Evolutionary conservation across 257 asterid genomes (phyloP).

Genomic region (Hygrophila difformis): DNA sequence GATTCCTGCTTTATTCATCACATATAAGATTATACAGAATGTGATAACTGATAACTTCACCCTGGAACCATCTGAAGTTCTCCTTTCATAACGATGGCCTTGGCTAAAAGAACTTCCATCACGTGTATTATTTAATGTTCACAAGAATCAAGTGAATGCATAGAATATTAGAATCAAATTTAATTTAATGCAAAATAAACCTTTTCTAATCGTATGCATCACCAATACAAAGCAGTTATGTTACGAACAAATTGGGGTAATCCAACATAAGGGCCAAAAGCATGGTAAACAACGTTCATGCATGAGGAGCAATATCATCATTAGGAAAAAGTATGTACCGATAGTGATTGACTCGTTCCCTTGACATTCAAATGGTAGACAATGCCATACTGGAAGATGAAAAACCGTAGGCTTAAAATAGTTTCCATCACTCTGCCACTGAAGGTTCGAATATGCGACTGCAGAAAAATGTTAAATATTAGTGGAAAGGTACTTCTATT

Average conservation of each 20-base stretch:
- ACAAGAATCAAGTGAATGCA: no score
- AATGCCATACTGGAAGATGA: constrained; percentile 70
- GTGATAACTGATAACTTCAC: no score
- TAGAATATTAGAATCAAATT: no score
- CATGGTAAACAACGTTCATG: no score
- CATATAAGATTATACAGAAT: no score
- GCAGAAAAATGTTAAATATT: constrained; percentile 26
- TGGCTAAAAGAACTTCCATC: neutral
- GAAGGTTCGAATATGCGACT: constrained; percentile 89
- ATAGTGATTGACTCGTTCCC: constrained; percentile 59
- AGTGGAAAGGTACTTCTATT: neutral
- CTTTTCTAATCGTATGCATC: no score
- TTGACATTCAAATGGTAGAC: constrained; percentile 67
- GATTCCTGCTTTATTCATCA: no score
- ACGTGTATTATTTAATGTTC: neutral
- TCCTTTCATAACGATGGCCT: no score
- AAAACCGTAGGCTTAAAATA: constrained; percentile 56
- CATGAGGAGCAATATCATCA: neutral
- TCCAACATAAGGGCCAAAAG: no score
- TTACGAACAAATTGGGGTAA: no score
- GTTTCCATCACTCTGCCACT: constrained; percentile 63
- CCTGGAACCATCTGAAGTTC: no score
- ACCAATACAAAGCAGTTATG: no score
- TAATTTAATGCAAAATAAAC: neutral
- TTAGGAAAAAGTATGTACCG: constrained; percentile 39